Evolutionary conservation across 78 protist genomes (phyloP), one percentile per base, ranked within the genome.

Genomic region (Protostelium mycophagum): DNA sequence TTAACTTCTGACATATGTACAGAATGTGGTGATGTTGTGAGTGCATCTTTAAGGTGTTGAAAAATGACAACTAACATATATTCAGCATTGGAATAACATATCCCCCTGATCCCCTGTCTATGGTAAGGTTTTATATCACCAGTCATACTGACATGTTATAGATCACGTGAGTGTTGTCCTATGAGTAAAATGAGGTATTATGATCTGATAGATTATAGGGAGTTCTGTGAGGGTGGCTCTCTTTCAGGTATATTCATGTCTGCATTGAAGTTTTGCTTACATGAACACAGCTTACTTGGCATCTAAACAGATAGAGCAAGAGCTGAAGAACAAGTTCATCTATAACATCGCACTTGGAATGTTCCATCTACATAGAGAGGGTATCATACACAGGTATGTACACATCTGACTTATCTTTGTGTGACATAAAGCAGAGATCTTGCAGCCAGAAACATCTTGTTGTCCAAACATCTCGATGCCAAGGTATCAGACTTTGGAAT

Each of bases 161-260:
- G 73, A 51, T 51, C 73, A 51, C 73, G 73, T 51, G 73, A 51
- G 73, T 51, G n/a, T n/a, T n/a, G n/a, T n/a, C n/a, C n/a, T n/a
- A n/a, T n/a, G n/a, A 51, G 73, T 51, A 51, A 16, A 25, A 51
- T 5, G 5, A 51, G 73, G 16, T 5, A 16, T 25, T 16, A 51
- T 51, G 31, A 16, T 25, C 73, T 51, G 73, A 51, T 51, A 51
- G 5, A 51, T 51, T 16, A 51, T 25, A 51, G 73, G 31, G 73
- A 51, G 73, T 51, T 25, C 73, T 51, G 73, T 16, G 73, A 51
- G 73, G 73, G 73, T 51, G 73, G 73, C 16, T 51, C 73, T 51
- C 73, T 51, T 25, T 16, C 16, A 16, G 16, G 73, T 51, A 16
- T 25, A 16, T 51, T 51, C 73, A 25, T 51, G n/a, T n/a, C 73